phyloP scores from a whole-genome alignment of 768 basidiomycete species.

The Boletus eberwhitei region DNA sequence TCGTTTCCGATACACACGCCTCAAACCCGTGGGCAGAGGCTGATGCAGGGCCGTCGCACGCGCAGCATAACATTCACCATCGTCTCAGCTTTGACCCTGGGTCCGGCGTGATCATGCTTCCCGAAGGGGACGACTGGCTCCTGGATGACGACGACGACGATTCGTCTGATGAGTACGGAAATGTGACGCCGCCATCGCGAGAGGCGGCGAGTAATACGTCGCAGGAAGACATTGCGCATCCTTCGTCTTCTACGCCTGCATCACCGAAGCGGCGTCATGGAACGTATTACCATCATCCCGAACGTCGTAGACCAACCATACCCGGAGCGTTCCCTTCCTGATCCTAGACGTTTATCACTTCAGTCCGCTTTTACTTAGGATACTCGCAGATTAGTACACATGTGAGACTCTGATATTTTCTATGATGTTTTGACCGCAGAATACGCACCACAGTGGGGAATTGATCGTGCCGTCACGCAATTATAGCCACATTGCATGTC shows the following conservation, averaged over 20 bases:
- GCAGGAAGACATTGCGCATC: conserved; percentile 25
- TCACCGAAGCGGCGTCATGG: conserved; percentile 59
- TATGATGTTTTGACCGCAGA: neutral
- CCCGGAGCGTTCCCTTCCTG: conserved; percentile 54
- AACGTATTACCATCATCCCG: conserved; percentile 87
- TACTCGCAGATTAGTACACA: neutral
- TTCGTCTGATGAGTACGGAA: conserved; percentile 43
- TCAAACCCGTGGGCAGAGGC: conserved; percentile 66
- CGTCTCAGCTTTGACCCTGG: conserved; percentile 80
- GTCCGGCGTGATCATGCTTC: conserved; percentile 85
- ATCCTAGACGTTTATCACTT: neutral
- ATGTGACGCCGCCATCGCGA: conserved; percentile 23
- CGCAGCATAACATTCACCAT: conserved; percentile 40
- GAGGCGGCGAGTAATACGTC: conserved; percentile 14
- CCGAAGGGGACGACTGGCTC: conserved; percentile 70
- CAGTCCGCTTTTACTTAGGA: neutral
- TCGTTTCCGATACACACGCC: conserved; percentile 24
- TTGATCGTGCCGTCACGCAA: neutral
- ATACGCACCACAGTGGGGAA: neutral
- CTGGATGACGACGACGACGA: conserved; percentile 48
- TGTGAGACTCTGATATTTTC: neutral
- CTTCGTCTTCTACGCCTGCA: conserved; percentile 22
- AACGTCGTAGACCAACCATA: conserved; percentile 48
- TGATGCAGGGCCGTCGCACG: conserved; percentile 16
- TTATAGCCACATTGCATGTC: neutral